Percentiles rank a stretch among this genome's conserved stretches.
These are phyloP conservation scores for Rossbeevera mucosa DNA, from an alignment of 768 basidiomycete species.

Conservation along the genomic window DNA sequence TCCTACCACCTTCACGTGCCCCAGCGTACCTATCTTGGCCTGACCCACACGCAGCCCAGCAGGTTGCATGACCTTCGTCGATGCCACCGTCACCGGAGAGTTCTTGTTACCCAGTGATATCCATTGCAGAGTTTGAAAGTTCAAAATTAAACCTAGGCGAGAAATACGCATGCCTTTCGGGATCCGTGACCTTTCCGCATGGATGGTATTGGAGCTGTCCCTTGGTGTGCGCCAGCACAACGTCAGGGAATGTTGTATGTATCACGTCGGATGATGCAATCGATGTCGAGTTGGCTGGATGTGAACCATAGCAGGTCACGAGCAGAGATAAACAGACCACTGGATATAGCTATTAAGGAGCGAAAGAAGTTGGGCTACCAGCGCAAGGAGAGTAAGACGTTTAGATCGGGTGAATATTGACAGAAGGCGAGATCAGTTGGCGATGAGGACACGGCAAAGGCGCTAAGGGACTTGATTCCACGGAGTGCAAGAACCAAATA, in stretches of 20 bases:
- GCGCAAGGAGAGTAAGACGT: conserved; percentile 9
- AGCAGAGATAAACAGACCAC: conserved; percentile 6
- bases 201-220: neutral
- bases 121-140: neutral
- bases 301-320: conserved; percentile 2
- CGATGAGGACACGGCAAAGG: conserved; percentile 6
- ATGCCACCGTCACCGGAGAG: neutral
- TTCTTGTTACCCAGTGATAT: neutral
- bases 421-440: conserved; percentile 8
- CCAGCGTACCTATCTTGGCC: conserved; percentile 5
- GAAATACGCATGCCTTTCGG: neutral
- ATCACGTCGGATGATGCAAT: conserved; percentile 7
- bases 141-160: neutral
- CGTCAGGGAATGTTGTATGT: conserved; percentile 1
- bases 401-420: conserved; percentile 10
- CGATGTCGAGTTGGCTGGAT: neutral
- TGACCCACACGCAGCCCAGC: neutral
- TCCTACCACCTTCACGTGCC: neutral
- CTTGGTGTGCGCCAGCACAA: neutral
- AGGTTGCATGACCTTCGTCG: neutral
- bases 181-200: neutral
- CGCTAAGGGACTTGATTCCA: conserved; percentile 14
- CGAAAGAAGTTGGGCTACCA: conserved; percentile 4
- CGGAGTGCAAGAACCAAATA: conserved; percentile 5
- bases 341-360: conserved; percentile 6